Evolutionary conservation across 2,329 filamentous ascomycete genomes (phyloP).

Genomic region (Diaporthe vaccinii): DNA sequence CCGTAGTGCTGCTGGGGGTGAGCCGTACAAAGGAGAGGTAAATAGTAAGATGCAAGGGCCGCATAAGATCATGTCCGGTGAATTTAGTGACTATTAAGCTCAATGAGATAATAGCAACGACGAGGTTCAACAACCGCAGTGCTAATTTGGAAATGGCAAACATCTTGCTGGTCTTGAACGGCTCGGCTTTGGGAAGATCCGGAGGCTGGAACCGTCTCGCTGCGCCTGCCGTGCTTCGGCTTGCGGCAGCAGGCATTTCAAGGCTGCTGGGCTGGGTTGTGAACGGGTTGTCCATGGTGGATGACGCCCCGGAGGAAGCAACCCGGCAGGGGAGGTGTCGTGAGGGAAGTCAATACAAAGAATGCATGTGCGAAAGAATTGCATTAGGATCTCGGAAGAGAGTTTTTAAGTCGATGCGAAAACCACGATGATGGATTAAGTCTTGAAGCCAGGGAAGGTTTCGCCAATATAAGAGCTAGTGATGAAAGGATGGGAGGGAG

Average conservation of each 20-base stretch:
- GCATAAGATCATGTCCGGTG: background rate
- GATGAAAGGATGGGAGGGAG: no score
- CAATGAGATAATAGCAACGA: conserved; percentile 29
- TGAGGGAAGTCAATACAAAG: no score
- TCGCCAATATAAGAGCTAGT: background rate
- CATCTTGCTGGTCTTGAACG: conserved; percentile 15
- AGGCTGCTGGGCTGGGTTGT: background rate
- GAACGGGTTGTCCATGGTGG: background rate
- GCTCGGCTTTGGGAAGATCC: conserved; percentile 7
- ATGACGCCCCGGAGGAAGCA: background rate
- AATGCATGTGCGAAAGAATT: background rate
- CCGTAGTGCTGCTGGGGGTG: no score
- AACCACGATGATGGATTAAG: background rate
- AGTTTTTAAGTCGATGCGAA: background rate
- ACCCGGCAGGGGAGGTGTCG: background rate
- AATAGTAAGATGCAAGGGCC: background rate
- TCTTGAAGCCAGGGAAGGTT: background rate
- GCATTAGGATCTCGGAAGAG: accelerated
- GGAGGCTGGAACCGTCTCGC: conserved; percentile 11
- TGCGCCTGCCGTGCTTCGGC: background rate
- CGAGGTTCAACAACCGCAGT: conserved; percentile 5
- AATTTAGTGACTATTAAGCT: background rate
- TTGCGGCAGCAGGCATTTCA: conserved; percentile 1
- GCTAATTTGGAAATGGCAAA: conserved; percentile 19
- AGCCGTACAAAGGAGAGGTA: background rate